Base-by-base conservation (phyloP, 768 basidiomycete species). In the Russula emetica region DNA sequence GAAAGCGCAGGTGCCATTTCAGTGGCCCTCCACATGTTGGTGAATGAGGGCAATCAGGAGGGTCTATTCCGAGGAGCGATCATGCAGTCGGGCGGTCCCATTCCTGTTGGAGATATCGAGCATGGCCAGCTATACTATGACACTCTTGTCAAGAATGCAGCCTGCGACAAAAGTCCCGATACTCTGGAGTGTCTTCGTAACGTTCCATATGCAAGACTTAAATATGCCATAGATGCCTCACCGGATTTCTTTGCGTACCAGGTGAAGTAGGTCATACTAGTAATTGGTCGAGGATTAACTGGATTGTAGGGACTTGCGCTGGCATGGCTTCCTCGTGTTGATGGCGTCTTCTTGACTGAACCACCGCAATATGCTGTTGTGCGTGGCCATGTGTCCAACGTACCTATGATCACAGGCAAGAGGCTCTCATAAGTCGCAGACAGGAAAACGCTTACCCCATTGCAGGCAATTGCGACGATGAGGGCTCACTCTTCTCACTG, bases 1-100 rank as follows among this genome's bases (percentile, higher is more conserved):
- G 71, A 79, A 59, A 73, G 71, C 3, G 78, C 78, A 1, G 79
- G 79, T 72, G 66, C 78, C 11, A 76, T 76, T 45, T 69, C 68
- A 28, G 72, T 74, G 18, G 67, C 69, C 9, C 45, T 74, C 57
- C 75, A 76, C 20, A 69, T 72, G 64, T 13, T 72, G 7, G 60
- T 66, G 14, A 70, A 72, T 44, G 61, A 66, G 7, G 71, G 71
- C 26, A 40, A 67, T 22, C 60, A 64, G 7, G 69, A 68, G 9
- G 69, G 69, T 7, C 57, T 72, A 13, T 72, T 71, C 58, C 63
- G 66, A 24, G 71, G 63, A 10, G 71, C 66, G 4, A 61, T 70
- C 24, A 70, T 72, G 71, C 68, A 72, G 36, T 72, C 71, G n/a
- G 71, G 71, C 5, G 67, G 68, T 3, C 71, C 71, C 30, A 55